Percentiles rank a stretch among this genome's conserved stretches.
Evolutionary conservation across 352 stramenopile genomes (phyloP).

Genomic region (Globisporangium perplexum): DNA sequence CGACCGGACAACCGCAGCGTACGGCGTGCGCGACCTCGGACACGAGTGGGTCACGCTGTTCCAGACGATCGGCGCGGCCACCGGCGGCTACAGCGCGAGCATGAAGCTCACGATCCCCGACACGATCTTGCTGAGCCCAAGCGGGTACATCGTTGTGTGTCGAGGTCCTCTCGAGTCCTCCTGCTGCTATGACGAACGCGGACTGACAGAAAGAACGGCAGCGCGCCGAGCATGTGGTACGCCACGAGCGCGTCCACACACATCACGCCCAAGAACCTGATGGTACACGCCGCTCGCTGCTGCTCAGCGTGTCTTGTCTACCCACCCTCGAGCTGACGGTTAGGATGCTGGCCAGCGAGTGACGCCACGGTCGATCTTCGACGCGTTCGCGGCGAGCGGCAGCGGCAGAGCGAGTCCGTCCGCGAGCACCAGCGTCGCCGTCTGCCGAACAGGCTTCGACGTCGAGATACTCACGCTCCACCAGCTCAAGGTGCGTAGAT

Average conservation of each 20-base stretch:
- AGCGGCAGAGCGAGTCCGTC: background rate
- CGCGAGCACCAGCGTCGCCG: constrained; percentile 15
- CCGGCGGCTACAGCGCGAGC: constrained; percentile 16
- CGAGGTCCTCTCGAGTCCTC: no score
- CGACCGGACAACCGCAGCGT: constrained; percentile 19
- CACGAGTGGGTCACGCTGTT: constrained; percentile 61
- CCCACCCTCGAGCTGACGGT: background rate
- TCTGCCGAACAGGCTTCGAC: constrained; percentile 30
- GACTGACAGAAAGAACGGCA: constrained; percentile 10
- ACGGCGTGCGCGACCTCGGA: constrained; percentile 33
- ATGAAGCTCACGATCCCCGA: constrained; percentile 56
- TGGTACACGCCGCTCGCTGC: constrained; percentile 14
- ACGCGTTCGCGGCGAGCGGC: constrained; percentile 16
- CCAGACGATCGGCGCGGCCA: constrained; percentile 30
- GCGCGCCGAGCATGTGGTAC: constrained; percentile 58
- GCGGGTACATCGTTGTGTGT: constrained; percentile 21
- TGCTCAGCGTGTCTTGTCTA: background rate
- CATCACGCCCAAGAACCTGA: constrained; percentile 32
- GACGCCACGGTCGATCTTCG: constrained; percentile 31
- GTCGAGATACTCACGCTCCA: constrained; percentile 16
- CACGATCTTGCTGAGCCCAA: constrained; percentile 53
- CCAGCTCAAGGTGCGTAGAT: constrained; percentile 35
- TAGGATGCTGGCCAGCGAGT: constrained; percentile 18
- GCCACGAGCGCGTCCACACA: constrained; percentile 34
- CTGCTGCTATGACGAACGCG: no score